phyloP scores from a whole-genome alignment of 352 stramenopile species.

The Phytopythium aichiense region DNA sequence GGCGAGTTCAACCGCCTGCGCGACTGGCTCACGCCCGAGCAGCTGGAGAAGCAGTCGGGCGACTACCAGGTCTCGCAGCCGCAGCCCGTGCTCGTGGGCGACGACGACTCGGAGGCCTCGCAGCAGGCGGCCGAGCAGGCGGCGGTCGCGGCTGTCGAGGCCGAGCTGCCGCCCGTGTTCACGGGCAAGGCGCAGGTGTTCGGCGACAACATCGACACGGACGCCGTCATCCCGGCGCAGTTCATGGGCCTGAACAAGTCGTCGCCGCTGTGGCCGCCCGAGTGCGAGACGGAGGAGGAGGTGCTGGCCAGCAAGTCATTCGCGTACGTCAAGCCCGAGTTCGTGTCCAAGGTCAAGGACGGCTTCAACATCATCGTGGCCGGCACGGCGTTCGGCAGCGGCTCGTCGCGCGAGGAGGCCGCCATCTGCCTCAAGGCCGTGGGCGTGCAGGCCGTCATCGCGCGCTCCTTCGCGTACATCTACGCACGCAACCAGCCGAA shows the following conservation, averaged over 20 bases:
- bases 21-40: slow-evolving; percentile 52
- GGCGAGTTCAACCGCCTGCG: slow-evolving; percentile 79
- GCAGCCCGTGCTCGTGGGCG: slow-evolving; percentile 32
- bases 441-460: slow-evolving; percentile 75
- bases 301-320: slow-evolving; percentile 79
- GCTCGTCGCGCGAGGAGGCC: slow-evolving; percentile 75
- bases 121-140: slow-evolving; percentile 57
- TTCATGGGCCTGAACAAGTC: slow-evolving; percentile 82
- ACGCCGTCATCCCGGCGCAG: slow-evolving; percentile 76
- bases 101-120: slow-evolving; percentile 13
- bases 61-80: slow-evolving; percentile 40
- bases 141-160: slow-evolving; percentile 47
- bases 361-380: slow-evolving; percentile 82
- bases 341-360: slow-evolving; percentile 59
- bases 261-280: slow-evolving; percentile 69
- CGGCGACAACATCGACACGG: slow-evolving; percentile 79
- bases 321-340: slow-evolving; percentile 78
- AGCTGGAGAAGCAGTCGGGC: slow-evolving; percentile 11
- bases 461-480: slow-evolving; percentile 86
- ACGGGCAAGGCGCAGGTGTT: slow-evolving; percentile 68
- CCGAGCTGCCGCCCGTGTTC: slow-evolving; percentile 51
- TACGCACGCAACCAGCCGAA: slow-evolving; percentile 84
- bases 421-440: slow-evolving; percentile 80
- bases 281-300: slow-evolving; percentile 77
- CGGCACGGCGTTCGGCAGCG: slow-evolving; percentile 65